Evolutionary conservation across 257 asterid species (phyloP).

Genomic region (Dorcoceras hygrometricum): DNA sequence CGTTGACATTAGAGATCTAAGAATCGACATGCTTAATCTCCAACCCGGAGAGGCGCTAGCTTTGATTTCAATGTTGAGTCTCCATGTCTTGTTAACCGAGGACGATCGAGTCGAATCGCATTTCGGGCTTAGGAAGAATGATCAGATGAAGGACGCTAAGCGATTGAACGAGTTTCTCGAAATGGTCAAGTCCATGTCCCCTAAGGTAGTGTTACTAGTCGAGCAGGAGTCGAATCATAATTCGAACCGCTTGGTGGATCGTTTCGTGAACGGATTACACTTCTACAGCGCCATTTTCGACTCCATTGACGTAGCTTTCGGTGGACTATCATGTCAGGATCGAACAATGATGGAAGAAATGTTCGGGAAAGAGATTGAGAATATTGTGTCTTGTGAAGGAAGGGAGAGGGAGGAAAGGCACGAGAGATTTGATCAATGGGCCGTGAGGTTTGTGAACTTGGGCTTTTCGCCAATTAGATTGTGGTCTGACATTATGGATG

Average conservation of each 20-base stretch:
- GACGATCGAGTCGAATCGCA: slow-evolving; percentile 35
- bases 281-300: slow-evolving; percentile 52
- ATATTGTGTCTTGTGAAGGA: slow-evolving; percentile 51
- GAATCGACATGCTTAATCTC: slow-evolving; percentile 37
- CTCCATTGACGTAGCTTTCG: slow-evolving; percentile 31
- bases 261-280: slow-evolving; percentile 52
- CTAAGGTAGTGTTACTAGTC: slow-evolving; percentile 38
- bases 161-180: slow-evolving; percentile 33
- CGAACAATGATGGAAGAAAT: slow-evolving; percentile 39
- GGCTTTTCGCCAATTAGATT: slow-evolving; percentile 46
- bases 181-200: slow-evolving; percentile 32
- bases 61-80: slow-evolving; percentile 39
- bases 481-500: slow-evolving; percentile 52
- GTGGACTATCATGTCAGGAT: slow-evolving; percentile 31
- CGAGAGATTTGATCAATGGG: slow-evolving; percentile 45
- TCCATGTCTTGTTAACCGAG: slow-evolving; percentile 44
- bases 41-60: slow-evolving; percentile 43
- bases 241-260: slow-evolving; percentile 31
- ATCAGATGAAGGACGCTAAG: slow-evolving; percentile 32
- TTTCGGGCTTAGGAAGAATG: slow-evolving; percentile 29
- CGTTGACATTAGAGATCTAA: slow-evolving; percentile 31
- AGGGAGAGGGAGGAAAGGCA: slow-evolving; percentile 54
- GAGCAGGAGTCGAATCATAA: slow-evolving; percentile 59
- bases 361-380: slow-evolving; percentile 57
- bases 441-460: slow-evolving; percentile 29